Conservation (phyloP, 2,329 filamentous ascomycete genomes). For the Arthrobotrys conoides region DNA sequence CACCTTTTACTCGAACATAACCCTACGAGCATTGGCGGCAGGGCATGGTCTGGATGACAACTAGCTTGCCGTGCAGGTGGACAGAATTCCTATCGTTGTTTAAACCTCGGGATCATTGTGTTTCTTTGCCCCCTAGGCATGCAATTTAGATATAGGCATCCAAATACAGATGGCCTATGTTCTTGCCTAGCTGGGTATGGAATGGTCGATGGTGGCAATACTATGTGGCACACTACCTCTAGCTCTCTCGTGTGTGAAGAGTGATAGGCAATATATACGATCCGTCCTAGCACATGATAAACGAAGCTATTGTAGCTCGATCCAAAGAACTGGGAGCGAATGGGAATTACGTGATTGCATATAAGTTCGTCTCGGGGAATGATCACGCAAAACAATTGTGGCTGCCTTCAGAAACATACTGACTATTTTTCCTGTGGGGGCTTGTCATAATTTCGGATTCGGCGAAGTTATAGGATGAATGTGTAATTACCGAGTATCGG, state of each 20-base stretch:
- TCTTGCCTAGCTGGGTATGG: conserved; percentile 27
- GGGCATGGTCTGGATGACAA: conserved; percentile 3
- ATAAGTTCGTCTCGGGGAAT: conserved; percentile 14
- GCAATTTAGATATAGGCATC: conserved; percentile 27
- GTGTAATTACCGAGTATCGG: conserved; percentile 11
- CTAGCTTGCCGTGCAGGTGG: background rate
- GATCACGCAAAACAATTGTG: conserved; percentile 2
- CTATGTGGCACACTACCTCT: background rate
- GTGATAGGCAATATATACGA: conserved; percentile 5
- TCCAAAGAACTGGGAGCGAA: background rate
- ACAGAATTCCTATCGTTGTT: background rate
- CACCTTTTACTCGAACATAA: conserved; percentile 6
- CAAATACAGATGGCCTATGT: conserved; percentile 14
- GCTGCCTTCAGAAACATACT: conserved; percentile 26
- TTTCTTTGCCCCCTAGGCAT: conserved; percentile 17
- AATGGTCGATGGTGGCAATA: conserved; percentile 2
- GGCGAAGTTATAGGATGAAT: background rate
- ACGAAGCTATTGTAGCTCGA: background rate
- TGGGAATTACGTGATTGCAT: conserved; percentile 26
- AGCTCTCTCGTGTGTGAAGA: background rate
- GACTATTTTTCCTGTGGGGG: conserved; percentile 19
- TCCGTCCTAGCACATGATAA: background rate
- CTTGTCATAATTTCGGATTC: background rate
- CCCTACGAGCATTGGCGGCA: conserved; percentile 1
- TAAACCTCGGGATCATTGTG: conserved; percentile 5